These are phyloP conservation scores for Rubia tinctorum DNA, from an alignment of 305 asterid species.

Conservation along the genomic window DNA sequence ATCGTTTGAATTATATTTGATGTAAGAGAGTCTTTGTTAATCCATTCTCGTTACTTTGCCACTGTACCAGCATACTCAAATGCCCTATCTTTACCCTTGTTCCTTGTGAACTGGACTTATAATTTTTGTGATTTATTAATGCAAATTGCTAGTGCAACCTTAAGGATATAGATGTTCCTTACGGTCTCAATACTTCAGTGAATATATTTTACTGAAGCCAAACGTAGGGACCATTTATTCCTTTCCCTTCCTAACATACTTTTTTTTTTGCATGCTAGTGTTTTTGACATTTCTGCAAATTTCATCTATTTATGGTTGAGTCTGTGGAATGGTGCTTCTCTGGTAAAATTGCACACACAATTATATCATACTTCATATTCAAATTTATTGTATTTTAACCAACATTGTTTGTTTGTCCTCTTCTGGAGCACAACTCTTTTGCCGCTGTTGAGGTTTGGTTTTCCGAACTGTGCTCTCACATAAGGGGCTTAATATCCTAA, in stretches of 20 bases:
- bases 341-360: not conserved
- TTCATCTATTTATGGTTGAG: not conserved
- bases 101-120: not conserved
- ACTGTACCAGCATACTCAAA: not conserved
- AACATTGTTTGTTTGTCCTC: not conserved
- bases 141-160: not conserved
- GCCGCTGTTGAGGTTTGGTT: not conserved
- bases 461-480: not conserved
- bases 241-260: not conserved
- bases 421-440: not conserved
- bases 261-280: too few species aligned
- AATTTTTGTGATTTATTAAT: too few species aligned
- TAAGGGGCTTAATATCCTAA: slow-evolving; percentile 5
- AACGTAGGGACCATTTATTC: not conserved
- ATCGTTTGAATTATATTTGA: not conserved
- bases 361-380: not conserved
- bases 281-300: not conserved
- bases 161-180: not conserved
- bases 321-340: not conserved
- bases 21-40: not conserved
- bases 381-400: not conserved
- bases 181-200: not conserved
- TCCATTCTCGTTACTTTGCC: not conserved
- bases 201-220: not conserved
- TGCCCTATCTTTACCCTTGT: not conserved